Evolutionary conservation across 805 yeast genomes (phyloP).

Genomic region (Blastobotrys peoriensis): DNA sequence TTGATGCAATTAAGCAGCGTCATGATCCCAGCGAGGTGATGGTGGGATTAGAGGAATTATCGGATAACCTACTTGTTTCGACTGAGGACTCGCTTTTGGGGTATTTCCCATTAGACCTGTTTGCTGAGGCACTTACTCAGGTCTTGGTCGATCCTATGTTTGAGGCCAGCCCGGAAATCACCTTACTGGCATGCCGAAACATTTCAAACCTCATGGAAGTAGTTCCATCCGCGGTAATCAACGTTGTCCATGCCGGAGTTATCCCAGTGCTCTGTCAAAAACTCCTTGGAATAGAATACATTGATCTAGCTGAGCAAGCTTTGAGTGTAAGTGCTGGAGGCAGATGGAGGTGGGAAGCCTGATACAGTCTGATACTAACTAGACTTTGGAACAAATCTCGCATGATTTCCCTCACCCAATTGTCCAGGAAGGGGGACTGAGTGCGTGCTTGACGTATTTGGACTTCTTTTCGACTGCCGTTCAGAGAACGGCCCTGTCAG

Average conservation of each 20-base stretch:
- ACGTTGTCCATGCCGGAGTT: slow-evolving; percentile 59
- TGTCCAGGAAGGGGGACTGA: slow-evolving; percentile 53
- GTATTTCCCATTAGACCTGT: slow-evolving; percentile 49
- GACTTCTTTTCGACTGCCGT: slow-evolving; percentile 89
- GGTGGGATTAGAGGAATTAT: slow-evolving; percentile 29
- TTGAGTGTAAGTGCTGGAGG: slow-evolving; percentile 47
- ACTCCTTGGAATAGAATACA: slow-evolving; percentile 67
- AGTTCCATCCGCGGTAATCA: slow-evolving; percentile 54
- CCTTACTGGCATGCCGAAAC: slow-evolving; percentile 77
- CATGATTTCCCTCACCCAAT: slow-evolving; percentile 27
- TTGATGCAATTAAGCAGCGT: slow-evolving; percentile 22
- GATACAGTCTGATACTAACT: slow-evolving; percentile 26
- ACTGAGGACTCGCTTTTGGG: slow-evolving; percentile 26
- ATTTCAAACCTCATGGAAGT: slow-evolving; percentile 75
- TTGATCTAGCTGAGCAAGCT: slow-evolving; percentile 90
- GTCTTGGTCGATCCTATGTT: slow-evolving; percentile 54
- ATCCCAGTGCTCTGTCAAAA: slow-evolving; percentile 61
- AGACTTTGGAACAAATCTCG: slow-evolving; percentile 32
- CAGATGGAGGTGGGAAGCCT: not conserved
- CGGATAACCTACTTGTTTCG: slow-evolving; percentile 29
- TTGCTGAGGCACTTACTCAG: slow-evolving; percentile 49
- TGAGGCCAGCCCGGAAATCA: slow-evolving; percentile 69
- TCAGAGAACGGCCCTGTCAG: slow-evolving; percentile 71
- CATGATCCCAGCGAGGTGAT: slow-evolving; percentile 27
- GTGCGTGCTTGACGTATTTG: slow-evolving; percentile 61